Base-by-base conservation (phyloP, 371 early-diverging fungal species). In the Nematocida ausubeli region DNA sequence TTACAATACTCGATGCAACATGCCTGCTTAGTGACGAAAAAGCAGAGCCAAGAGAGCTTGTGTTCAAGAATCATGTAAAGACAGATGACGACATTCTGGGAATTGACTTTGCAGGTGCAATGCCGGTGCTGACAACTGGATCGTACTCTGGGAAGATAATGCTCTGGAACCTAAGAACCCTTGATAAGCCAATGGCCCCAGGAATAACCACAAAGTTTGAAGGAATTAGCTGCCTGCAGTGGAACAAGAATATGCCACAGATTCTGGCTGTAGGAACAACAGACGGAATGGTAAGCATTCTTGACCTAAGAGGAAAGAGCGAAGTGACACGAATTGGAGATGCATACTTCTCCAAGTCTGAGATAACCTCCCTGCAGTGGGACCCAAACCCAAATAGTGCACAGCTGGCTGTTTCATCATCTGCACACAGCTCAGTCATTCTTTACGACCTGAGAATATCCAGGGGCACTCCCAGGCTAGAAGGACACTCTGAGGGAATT, bases 241-340 rank as follows among this genome's bases (percentile, higher is more conserved):
- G 83, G 83, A 86, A 86, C 65, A 66, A 65, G 6, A 84, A 82
- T 47, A 83, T 84, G 6, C 69, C 83, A 9, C 83, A 84, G 39
- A 83, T 86, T 9, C 47, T 86, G 0, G 64, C 70, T 44, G 82
- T 81, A 12, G 85, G 84, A 2, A 84, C 84, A 9, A 69, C 50
- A 12, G 75, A 81, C 52, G 84, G 84, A 40, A 60, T 50, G 39
- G 80, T 86, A 28, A 69, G 82, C 28, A 57, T 86, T 32, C 28
- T 86, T 22, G 86, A 86, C 66, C 69, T 84, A 3, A 81, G 81
- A 69, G 80, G 80, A 60, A 84, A 86, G 75, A 72, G 69, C 47
- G 82, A 83, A 30, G 83, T 81, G 3, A 69, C 82, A 55, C 78
- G 81, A 32, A 58, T 84, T 32, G 51, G 55, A 39, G 79, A 64